Evolutionary conservation across 108 stramenopile species (phyloP), one percentile per base, ranked within the genome.

Genomic region (Schizochytrium sp.): DNA sequence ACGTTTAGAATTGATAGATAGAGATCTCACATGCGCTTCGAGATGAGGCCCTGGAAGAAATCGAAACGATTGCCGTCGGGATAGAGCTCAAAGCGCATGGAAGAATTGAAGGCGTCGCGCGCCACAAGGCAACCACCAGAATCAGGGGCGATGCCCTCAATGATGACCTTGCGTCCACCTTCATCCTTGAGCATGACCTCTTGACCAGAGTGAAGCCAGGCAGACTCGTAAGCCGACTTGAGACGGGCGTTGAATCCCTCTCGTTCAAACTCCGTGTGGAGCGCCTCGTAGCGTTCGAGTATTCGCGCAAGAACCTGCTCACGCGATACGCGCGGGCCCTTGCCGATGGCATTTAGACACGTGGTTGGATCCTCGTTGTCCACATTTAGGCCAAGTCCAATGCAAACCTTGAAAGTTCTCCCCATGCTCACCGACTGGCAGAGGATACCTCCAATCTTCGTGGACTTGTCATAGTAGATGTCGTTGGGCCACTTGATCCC

Each of bases 41-140:
- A 83, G 76, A 83, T 83, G 76, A 83, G 76, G 12, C 76, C 76
- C 76, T 83, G 45, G 51, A 83, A 83, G 51, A 83, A 83, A 23
- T 83, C 76, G 25, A 83, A 83, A 6, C 76, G 76, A 23, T 83
- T 83, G 16, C 76, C 76, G 76, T 83, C 76, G 6, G 76, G 76
- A 23, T 53, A 53, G 76, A 83, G 76, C 76, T 83, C 76, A 45
- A 83, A 83, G 45, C 45, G 76, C 48, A 53, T 47, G 45, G 48
- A 47, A 2, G 45, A 21, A 4, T 83, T 45, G 48, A 23, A 47
- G n/a, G 76, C 51, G 28, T 47, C 45, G 48, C 51, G 45, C 6
- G 76, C 76, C 10, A 83, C 45, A 18, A 83, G 76, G 4, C 76
- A 83, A 16, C 76, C 76, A 6, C 76, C 76, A 83, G 76, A 83